These are phyloP conservation scores for Chondrostereum purpureum DNA, from an alignment of 1,284 basidiomycete genomes.

Conservation along the genomic window DNA sequence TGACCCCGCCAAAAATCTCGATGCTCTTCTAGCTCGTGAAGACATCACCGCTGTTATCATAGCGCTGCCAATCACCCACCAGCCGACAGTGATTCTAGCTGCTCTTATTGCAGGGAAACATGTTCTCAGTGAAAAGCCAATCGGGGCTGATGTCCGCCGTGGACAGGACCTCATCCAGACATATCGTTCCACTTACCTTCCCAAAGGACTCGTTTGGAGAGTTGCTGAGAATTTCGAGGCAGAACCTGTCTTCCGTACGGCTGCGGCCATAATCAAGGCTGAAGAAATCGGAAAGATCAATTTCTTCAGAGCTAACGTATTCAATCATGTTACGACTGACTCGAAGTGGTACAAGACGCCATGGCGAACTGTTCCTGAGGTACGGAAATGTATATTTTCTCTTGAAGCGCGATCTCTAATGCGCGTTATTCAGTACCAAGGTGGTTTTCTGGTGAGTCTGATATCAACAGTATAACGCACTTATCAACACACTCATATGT, in stretches of 20 bases:
- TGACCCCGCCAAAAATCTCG: constrained; percentile 40
- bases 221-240: constrained; percentile 83
- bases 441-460: constrained; percentile 62
- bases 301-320: constrained; percentile 52
- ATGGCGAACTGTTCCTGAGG: constrained; percentile 79
- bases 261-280: constrained; percentile 43
- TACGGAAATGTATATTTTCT: constrained; percentile 34
- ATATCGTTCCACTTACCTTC: constrained; percentile 60
- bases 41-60: constrained; percentile 73
- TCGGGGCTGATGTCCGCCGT: constrained; percentile 63
- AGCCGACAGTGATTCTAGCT: constrained; percentile 62
- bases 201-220: constrained; percentile 73
- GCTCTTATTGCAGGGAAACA: constrained; percentile 73
- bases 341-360: constrained; percentile 75
- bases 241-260: constrained; percentile 54
- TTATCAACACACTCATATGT: constrained; percentile 5
- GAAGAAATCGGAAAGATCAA: constrained; percentile 61
- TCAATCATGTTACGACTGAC: constrained; percentile 52
- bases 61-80: constrained; percentile 69
- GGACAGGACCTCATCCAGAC: constrained; percentile 60
- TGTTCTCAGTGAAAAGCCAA: constrained; percentile 81
- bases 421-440: constrained; percentile 59
- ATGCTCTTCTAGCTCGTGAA: constrained; percentile 54
- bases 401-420: no score
- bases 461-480: no score